These are phyloP conservation scores for Proteromonas lacertae DNA, from an alignment of 352 stramenopile species.

Conservation along the genomic window DNA sequence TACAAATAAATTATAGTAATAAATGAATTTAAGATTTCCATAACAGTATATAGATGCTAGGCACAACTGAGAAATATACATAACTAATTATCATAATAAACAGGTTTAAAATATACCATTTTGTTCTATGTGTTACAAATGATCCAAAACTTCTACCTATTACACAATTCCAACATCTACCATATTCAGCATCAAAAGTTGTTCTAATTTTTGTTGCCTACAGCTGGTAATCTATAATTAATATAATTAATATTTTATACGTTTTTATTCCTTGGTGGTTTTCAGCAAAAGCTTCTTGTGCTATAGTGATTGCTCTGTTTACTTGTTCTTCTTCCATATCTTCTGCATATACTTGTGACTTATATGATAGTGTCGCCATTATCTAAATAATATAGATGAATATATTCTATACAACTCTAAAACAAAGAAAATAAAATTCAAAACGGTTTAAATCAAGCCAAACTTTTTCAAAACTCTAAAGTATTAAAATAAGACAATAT, in stretches of 20 bases:
- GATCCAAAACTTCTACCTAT: slow-evolving; percentile 51
- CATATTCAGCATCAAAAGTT: slow-evolving; percentile 61
- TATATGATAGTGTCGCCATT: too few species aligned
- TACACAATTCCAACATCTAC: slow-evolving; percentile 55
- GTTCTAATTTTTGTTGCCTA: too few species aligned
- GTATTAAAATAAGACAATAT: too few species aligned
- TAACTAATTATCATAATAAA: too few species aligned
- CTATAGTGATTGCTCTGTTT: slow-evolving; percentile 41
- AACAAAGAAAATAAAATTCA: too few species aligned
- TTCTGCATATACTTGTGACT: slow-evolving; percentile 61
- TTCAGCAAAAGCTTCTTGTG: slow-evolving; percentile 49
- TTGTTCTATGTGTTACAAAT: slow-evolving; percentile 72
- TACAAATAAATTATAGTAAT: too few species aligned
- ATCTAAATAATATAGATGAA: too few species aligned
- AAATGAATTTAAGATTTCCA: slow-evolving; percentile 17
- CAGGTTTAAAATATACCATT: slow-evolving; percentile 71
- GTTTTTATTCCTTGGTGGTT: slow-evolving; percentile 11
- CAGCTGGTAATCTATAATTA: too few species aligned
- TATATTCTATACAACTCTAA: too few species aligned
- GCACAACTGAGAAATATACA: slow-evolving; percentile 62
- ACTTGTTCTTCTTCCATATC: slow-evolving; percentile 71
- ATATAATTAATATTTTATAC: slow-evolving; percentile 49
- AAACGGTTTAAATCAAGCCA: too few species aligned
- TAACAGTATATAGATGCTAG: slow-evolving; percentile 48
- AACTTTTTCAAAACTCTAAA: too few species aligned